Evolutionary conservation across 495 filamentous ascomycete genomes (phyloP), one percentile per base, ranked within the genome.

Genomic region (Aspergillus haitiensis): DNA sequence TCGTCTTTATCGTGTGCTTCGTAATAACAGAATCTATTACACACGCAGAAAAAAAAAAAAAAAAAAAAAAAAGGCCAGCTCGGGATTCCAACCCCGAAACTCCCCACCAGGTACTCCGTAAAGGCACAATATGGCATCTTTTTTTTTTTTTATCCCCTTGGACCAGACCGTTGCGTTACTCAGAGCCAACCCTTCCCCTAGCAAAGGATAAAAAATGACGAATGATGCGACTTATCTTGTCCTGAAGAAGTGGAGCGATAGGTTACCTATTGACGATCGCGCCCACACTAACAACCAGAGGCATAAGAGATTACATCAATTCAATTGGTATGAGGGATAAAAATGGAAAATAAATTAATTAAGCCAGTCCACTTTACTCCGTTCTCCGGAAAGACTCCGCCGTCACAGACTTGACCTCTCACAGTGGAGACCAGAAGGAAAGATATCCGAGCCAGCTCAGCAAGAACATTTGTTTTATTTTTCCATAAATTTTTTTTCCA

Each of bases 211-310:
- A 27, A 27, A 27, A 27, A 27, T 27, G 21, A 32, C 27, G 7
- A 27, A 21, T 10, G 39, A 16, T 31, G 32, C 56, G 18, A n/a
- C 39, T 27, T 12, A 10, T 46, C 46, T 49, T 27, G 21, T 45
- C 21, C 35, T 27, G 18, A 52, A n/a, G 15, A 52, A 31, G 56
- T 58, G 56, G 56, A 52, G 56, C 42, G 33, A 35, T 37, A 58
- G 60, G 60, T 55, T 57, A 49, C 53, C 47, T 53, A 48, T 62
- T 48, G 60, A 37, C 55, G 60, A 62, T 62, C 60, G 55, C 50
- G 48, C 49, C 54, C 36, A 16, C 44, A 21, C 59, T 53, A 62
- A 36, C 7, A 3, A 50, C 0, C 18, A 49, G 21, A 59, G 35
- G 6, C 44, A 16, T 7, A n/a, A n/a, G 7, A 40, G 9, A 40